These are phyloP conservation scores for Triticum dicoccoides DNA, from an alignment of 176 grass and related monocot species.

Conservation along the genomic window DNA sequence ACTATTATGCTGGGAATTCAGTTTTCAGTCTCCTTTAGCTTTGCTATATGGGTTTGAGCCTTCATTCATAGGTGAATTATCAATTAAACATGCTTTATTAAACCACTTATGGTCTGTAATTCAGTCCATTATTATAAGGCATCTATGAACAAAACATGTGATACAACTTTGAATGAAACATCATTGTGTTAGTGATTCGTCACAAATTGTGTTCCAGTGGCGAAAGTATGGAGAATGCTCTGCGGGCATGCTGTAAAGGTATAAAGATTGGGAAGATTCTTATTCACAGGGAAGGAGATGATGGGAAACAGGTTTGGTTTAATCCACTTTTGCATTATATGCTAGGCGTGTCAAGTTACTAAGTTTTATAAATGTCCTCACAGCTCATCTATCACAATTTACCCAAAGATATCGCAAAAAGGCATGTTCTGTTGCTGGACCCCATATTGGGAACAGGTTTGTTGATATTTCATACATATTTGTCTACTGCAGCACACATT, in stretches of 20 bases:
- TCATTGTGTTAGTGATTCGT: not conserved
- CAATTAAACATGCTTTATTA: not conserved
- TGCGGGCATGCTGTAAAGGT: constrained; percentile 73
- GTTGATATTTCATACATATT: constrained; percentile 20
- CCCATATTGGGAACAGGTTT: constrained; percentile 97
- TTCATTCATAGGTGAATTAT: not conserved
- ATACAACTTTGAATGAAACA: constrained; percentile 10
- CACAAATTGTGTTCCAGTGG: constrained; percentile 55
- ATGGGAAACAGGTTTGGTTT: constrained; percentile 74
- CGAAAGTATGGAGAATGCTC: constrained; percentile 83
- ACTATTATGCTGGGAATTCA: not conserved
- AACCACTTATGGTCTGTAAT: not conserved
- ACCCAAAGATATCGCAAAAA: constrained; percentile 48
- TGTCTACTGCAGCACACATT: not conserved
- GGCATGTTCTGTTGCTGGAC: constrained; percentile 93
- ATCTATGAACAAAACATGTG: not conserved
- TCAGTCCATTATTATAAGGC: constrained; percentile 15
- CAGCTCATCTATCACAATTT: constrained; percentile 95
- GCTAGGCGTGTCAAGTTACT: constrained; percentile 20
- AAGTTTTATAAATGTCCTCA: constrained; percentile 16
- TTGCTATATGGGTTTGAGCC: not conserved
- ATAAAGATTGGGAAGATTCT: constrained; percentile 85
- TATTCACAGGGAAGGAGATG: constrained; percentile 70
- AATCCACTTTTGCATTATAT: constrained; percentile 36
- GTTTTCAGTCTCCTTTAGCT: constrained; percentile 1